A percentile compares a stretch with the other conserved stretches of the same genome.
phyloP scores from a whole-genome alignment of 1,284 basidiomycete genomes.

The Ustilago tritici region DNA sequence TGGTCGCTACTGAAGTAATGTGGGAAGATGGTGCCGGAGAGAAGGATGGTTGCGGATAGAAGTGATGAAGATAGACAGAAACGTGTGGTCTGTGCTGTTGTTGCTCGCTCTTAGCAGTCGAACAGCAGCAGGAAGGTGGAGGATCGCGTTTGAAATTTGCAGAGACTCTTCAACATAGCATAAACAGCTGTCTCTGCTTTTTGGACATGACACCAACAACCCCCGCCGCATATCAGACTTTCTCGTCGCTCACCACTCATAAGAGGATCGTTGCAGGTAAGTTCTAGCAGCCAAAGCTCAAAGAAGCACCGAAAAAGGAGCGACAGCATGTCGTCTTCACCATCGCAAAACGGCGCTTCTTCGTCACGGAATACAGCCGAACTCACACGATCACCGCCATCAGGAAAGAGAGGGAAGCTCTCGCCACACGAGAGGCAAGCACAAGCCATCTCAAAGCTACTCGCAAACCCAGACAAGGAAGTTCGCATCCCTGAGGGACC shows the following conservation, averaged over 20 bases:
- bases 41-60: neutral
- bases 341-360: constrained; percentile 15
- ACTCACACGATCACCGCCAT: constrained; percentile 3
- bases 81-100: constrained; percentile 26
- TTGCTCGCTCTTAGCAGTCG: neutral
- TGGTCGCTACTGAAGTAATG: neutral
- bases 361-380: constrained; percentile 20
- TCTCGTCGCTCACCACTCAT: neutral
- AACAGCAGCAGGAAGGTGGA: neutral
- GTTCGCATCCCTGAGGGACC: constrained; percentile 51
- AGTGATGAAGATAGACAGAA: neutral
- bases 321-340: constrained; percentile 24
- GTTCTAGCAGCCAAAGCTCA: neutral
- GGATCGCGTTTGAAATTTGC: neutral
- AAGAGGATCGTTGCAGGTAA: neutral
- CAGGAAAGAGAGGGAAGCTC: constrained; percentile 36
- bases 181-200: neutral
- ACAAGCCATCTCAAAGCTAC: constrained; percentile 55
- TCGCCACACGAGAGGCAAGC: constrained; percentile 63
- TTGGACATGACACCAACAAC: neutral
- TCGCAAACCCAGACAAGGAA: constrained; percentile 59
- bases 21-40: neutral
- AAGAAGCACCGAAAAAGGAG: neutral
- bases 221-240: neutral
- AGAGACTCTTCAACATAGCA: neutral